phyloP scores from a whole-genome alignment of 139 green algal genomes.

The Zygnema cylindricum region DNA sequence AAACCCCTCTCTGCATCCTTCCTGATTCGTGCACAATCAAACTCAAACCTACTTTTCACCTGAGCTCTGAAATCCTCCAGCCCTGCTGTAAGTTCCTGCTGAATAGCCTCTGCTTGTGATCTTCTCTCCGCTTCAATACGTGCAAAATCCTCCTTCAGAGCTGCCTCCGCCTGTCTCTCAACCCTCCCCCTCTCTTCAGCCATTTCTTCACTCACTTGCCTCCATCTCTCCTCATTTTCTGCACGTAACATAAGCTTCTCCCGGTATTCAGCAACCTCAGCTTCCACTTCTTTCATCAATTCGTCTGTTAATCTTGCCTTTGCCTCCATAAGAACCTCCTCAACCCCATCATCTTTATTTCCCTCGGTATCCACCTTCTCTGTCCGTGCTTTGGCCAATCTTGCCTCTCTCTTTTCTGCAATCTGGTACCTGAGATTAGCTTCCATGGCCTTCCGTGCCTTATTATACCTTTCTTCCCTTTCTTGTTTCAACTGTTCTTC shows the following conservation, averaged over 20 bases:
- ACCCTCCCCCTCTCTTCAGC: background rate
- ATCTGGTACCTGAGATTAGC: background rate
- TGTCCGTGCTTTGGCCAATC: background rate
- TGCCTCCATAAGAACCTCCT: background rate
- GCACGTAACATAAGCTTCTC: background rate
- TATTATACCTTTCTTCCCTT: background rate
- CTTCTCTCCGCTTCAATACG: background rate
- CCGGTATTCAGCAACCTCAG: background rate
- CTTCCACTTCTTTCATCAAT: background rate
- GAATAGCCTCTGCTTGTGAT: background rate
- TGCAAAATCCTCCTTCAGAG: background rate
- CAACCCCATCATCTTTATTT: background rate
- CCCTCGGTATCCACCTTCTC: background rate
- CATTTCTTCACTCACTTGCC: background rate
- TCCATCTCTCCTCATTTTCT: background rate
- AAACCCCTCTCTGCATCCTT: background rate
- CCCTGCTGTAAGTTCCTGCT: background rate
- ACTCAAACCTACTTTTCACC: background rate
- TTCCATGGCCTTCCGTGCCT: background rate
- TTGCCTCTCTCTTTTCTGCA: background rate
- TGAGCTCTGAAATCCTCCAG: constrained; percentile 12
- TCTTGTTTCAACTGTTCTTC: background rate
- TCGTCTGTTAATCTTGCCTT: background rate
- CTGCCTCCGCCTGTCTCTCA: background rate
- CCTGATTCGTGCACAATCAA: background rate